Percentiles rank a stretch among this genome's conserved stretches.
phyloP scores from a whole-genome alignment of 495 filamentous ascomycete genomes.

The Mytilinidion resinicola region DNA sequence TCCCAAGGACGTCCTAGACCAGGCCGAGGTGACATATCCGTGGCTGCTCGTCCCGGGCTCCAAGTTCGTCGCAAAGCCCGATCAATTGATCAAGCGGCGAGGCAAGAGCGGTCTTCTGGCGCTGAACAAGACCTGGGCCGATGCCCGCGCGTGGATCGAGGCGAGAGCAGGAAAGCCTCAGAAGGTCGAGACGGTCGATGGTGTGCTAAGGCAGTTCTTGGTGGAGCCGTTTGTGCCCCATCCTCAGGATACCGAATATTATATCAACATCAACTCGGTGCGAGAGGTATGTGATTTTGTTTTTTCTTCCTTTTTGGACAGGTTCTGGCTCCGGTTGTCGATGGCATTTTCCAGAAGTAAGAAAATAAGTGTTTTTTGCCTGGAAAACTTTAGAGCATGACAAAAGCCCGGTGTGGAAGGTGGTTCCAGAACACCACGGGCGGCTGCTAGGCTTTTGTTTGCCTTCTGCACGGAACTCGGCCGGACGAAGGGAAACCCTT shows the following conservation, averaged over 20 bases:
- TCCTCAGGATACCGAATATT: slow-evolving; percentile 88
- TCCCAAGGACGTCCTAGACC: slow-evolving; percentile 80
- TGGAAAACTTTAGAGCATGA: neutral
- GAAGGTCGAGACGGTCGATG: slow-evolving; percentile 85
- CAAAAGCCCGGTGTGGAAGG: neutral
- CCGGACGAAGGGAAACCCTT: slow-evolving; percentile 52
- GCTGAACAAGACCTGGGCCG: slow-evolving; percentile 95
- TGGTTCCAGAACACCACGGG: slow-evolving; percentile 2
- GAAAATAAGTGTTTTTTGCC: neutral
- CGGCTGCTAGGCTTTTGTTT: slow-evolving; percentile 19
- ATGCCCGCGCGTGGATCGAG: slow-evolving; percentile 88
- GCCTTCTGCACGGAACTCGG: slow-evolving; percentile 30
- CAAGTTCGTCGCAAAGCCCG: slow-evolving; percentile 98
- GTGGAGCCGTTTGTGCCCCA: slow-evolving; percentile 98
- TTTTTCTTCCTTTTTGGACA: slow-evolving; percentile 12
- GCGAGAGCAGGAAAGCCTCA: slow-evolving; percentile 83
- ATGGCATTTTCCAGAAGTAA: too few species aligned
- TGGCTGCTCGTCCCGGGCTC: slow-evolving; percentile 77
- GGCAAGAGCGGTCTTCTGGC: slow-evolving; percentile 96
- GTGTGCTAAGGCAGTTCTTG: slow-evolving; percentile 86
- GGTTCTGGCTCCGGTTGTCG: neutral
- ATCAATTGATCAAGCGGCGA: slow-evolving; percentile 98
- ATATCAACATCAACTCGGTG: slow-evolving; percentile 94
- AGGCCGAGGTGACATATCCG: slow-evolving; percentile 90
- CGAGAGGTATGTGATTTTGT: slow-evolving; percentile 63